Percentiles rank a stretch among this genome's conserved stretches.
Conservation (phyloP, 2,329 filamentous ascomycete genomes). For the Diplocarpon mali region DNA sequence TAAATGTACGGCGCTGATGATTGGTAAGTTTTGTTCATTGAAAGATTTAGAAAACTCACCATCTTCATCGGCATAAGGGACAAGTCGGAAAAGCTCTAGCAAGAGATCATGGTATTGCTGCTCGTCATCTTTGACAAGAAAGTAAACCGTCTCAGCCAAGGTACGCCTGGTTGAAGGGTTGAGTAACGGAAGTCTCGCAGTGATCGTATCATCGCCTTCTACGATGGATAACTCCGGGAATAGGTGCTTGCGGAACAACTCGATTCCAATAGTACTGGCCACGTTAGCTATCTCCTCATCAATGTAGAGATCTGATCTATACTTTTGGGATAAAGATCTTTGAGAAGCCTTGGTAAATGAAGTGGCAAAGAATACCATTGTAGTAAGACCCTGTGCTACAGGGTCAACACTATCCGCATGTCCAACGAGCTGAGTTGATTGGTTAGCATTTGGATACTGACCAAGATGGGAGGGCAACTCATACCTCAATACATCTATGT, state of each 20-base stretch:
- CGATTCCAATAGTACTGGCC: constrained; percentile 33
- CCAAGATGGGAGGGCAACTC: neutral
- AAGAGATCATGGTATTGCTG: constrained; percentile 41
- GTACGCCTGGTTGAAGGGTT: constrained; percentile 43
- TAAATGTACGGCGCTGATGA: constrained; percentile 43
- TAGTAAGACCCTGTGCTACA: constrained; percentile 29
- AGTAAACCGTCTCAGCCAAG: constrained; percentile 49
- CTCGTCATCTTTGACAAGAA: constrained; percentile 41
- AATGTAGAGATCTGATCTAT: constrained; percentile 1
- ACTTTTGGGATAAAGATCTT: constrained; percentile 20
- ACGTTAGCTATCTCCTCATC: constrained; percentile 7
- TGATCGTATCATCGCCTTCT: constrained; percentile 21
- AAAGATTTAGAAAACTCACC: constrained; percentile 4
- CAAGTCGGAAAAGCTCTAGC: constrained; percentile 37
- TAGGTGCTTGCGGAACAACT: constrained; percentile 52
- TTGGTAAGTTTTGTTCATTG: constrained; percentile 14
- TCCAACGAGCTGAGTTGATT: constrained; percentile 19
- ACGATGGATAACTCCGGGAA: constrained; percentile 43
- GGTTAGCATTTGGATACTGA: constrained; percentile 3
- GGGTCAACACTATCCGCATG: constrained; percentile 25
- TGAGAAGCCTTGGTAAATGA: constrained; percentile 20
- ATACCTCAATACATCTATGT: constrained; percentile 33
- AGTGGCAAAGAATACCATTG: constrained; percentile 27
- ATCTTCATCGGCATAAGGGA: constrained; percentile 36
- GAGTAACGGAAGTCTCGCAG: constrained; percentile 37